A percentile compares a stretch with the other conserved stretches of the same genome.
These are phyloP conservation scores for Mycena vulgaris DNA, from an alignment of 768 basidiomycete species.

Conservation along the genomic window DNA sequence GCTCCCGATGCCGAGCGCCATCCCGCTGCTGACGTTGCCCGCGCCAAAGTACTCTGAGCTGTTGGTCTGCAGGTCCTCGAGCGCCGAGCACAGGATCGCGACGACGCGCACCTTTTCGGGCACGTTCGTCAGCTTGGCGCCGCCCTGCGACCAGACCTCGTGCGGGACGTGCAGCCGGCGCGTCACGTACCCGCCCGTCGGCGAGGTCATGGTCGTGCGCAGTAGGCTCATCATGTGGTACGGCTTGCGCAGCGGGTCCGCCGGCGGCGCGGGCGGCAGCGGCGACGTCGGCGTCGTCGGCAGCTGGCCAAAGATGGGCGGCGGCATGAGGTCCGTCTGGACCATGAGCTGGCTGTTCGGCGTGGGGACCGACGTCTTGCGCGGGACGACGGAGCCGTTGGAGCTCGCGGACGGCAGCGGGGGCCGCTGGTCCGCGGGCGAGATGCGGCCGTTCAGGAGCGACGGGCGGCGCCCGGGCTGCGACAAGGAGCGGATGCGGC, in stretches of 20 bases:
- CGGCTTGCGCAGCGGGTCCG: slow-evolving; percentile 84
- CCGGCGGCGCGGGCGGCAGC: slow-evolving; percentile 79
- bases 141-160: slow-evolving; percentile 93
- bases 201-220: slow-evolving; percentile 82
- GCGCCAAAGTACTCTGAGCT: slow-evolving; percentile 85
- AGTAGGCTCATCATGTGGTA: slow-evolving; percentile 93
- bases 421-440: slow-evolving; percentile 67
- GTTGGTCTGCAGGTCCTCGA: slow-evolving; percentile 82
- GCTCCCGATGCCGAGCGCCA: slow-evolving; percentile 83
- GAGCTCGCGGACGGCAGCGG: slow-evolving; percentile 62
- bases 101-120: slow-evolving; percentile 91
- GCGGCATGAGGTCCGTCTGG: slow-evolving; percentile 62
- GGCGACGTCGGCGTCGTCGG: slow-evolving; percentile 86
- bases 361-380: slow-evolving; percentile 76
- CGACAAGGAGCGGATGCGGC: slow-evolving; percentile 79
- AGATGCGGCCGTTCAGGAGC: slow-evolving; percentile 64
- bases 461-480: slow-evolving; percentile 85
- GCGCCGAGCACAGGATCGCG: slow-evolving; percentile 80
- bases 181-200: slow-evolving; percentile 91
- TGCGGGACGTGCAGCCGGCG: slow-evolving; percentile 89
- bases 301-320: slow-evolving; percentile 66
- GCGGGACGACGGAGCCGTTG: slow-evolving; percentile 55
- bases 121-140: slow-evolving; percentile 86
- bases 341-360: slow-evolving; percentile 65
- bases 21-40: slow-evolving; percentile 82